Base-by-base conservation (phyloP, 495 filamentous ascomycete genomes). In the Penicillium tannophilum region DNA sequence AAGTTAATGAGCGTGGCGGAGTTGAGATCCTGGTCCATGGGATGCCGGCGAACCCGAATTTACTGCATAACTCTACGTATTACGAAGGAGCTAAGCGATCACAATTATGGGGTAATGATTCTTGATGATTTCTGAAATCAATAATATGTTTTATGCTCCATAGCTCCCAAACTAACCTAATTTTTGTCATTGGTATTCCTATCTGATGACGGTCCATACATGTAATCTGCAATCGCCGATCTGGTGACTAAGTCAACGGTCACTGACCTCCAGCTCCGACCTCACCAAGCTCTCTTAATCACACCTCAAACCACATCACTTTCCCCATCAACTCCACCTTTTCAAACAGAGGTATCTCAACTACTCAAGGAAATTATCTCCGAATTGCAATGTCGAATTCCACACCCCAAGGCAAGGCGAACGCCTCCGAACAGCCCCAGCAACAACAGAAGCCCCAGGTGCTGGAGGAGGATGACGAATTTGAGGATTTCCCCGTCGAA, bases 401-500 rank as follows among this genome's bases (percentile, higher is more conserved):
- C 53, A 73, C 70, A 48, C 28, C 72, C 56, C 64, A 73, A 53
- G 62, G 63, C 61, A 75, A 78, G 67, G 58, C 67, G 60, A 74
- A 76, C 47, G 57, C 70, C 55, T 65, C 77, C 19, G 70, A 80
- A 56, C 72, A 79, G 47, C 67, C 72, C 35, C 74, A 77, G 54
- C 62, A 63, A 50, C 78, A 84, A 68, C 84, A 86, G 65, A 82
- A 81, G 52, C 78, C 84, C 45, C 79, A 88, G 53, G 85, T 90
- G 33, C 79, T 97, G 23, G 94, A 97, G 69, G 94, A 98, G 68
- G 94, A 98, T 66, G 94, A 98, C 72, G 94, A 98, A 78, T 98
- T 98, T 64, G 94, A 98, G 74, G 94, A 98, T 74, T 98, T 98
- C 74, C 95, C 94, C 28, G 89, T 96, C 53, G 93, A 98, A 80